Percentiles rank a stretch among this genome's conserved stretches.
Evolutionary conservation across 345 rosid genomes (phyloP).

Genomic region (Pugionium dolabratum): DNA sequence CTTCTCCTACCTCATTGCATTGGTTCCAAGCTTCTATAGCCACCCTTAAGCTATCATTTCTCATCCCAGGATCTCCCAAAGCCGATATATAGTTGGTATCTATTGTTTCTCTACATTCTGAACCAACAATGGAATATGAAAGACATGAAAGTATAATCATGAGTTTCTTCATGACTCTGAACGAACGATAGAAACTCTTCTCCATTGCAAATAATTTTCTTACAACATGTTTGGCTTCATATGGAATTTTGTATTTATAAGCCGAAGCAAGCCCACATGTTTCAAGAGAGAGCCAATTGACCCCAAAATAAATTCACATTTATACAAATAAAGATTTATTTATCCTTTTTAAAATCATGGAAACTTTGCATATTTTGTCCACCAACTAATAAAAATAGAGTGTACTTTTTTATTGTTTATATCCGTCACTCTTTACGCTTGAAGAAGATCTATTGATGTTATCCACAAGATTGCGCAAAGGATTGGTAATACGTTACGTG

Average conservation of each 20-base stretch:
- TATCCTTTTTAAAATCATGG: background rate
- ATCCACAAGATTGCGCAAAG: slow-evolving; percentile 32
- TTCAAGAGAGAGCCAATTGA: background rate
- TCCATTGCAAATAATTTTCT: slow-evolving; percentile 12
- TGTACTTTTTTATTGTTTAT: background rate
- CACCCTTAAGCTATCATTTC: slow-evolving; percentile 52
- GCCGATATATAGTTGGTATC: slow-evolving; percentile 23
- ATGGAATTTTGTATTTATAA: slow-evolving; percentile 15
- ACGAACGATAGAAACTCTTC: slow-evolving; percentile 14
- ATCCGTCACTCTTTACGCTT: slow-evolving; percentile 7
- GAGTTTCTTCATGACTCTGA: slow-evolving; percentile 22
- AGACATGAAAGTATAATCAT: slow-evolving; percentile 29
- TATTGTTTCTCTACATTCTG: slow-evolving; percentile 12
- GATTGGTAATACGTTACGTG: slow-evolving; percentile 39
- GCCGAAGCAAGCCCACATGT: slow-evolving; percentile 1
- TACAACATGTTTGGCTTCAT: slow-evolving; percentile 7
- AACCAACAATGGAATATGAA: slow-evolving; percentile 23
- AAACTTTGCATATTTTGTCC: background rate
- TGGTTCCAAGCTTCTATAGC: slow-evolving; percentile 74
- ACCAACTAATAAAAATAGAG: slow-evolving; percentile 3
- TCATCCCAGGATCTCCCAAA: slow-evolving; percentile 47
- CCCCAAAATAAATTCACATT: background rate
- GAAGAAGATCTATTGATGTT: slow-evolving; percentile 16
- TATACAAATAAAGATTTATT: too few relatives aligned
- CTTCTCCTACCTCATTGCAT: slow-evolving; percentile 71